Base-by-base conservation (phyloP, 805 yeast species). In the Candida loeiensis region DNA sequence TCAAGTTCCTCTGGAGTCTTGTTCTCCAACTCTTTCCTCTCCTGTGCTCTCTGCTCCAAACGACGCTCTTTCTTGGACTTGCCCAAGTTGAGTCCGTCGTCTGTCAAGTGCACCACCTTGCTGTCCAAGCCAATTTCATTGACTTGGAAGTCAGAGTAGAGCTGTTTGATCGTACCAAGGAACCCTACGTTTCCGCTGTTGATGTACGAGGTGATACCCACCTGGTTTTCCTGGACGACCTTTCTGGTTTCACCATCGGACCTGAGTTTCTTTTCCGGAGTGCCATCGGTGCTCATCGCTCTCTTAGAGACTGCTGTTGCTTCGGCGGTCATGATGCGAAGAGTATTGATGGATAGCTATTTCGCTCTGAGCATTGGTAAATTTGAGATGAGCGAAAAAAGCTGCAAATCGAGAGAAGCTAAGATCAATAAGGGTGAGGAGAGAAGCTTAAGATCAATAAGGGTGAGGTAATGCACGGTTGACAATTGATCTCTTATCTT, bases 101-200 rank as follows among this genome's bases (percentile, higher is more conserved):
- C 96, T 7, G 64, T 58, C 45, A 93, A 69, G 58, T 82, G 90
- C 9, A 90, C 75, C 2, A 89, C 95, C 2, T 76, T 63, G 1
- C 86, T 95, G 16, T 76, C 64, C 21, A 63, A 50, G 45, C 73
- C 83, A 41, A 93, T 83, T 61, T 93, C 99, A 61, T 89, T 87
- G 33, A 93, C 99, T 56, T 87, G 73, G 58, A 93, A 93, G 58
- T 93, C 99, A 9, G 95, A 82, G 62, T 89, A 90, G 45, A 96
- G 71, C 55, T 86, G 95, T 60, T 93, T 93, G 51, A 93, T 69
- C 11, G 75, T 72, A 2, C 98, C 99, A 13, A 60, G 58, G 47
- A 93, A 87, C 3, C 96, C 95, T 2, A 54, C 55, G 26, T 55
- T 43, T 18, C 42, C 43, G 2, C 69, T 57, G 35, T 79, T 77